These are phyloP conservation scores for Penicillium canariense DNA, from an alignment of 495 filamentous ascomycete species.

Conservation along the genomic window DNA sequence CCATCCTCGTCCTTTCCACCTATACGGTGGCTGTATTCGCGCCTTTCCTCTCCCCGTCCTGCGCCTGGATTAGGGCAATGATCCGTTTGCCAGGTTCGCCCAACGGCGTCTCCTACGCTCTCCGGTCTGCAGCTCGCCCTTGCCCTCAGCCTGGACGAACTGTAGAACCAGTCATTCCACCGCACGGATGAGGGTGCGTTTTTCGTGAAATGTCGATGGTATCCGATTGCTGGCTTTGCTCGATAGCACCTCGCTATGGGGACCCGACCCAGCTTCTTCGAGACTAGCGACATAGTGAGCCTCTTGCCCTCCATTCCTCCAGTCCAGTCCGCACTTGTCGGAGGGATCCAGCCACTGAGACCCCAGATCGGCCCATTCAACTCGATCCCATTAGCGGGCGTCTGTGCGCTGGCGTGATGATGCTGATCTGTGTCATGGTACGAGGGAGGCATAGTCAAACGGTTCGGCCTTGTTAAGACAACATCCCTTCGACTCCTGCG, in stretches of 20 bases:
- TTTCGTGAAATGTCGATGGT: neutral
- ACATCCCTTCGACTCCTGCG: constrained; percentile 23
- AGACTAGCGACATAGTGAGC: neutral
- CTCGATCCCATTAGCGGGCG: constrained; percentile 15
- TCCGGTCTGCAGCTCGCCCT: neutral
- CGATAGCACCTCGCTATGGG: neutral
- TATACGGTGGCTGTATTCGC: neutral
- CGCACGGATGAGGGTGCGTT: neutral
- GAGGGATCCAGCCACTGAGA: constrained; percentile 10
- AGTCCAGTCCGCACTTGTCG: neutral
- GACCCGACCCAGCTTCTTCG: neutral
- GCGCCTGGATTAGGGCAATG: neutral
- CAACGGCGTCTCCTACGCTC: constrained; percentile 7
- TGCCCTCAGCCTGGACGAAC: neutral
- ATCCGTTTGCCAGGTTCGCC: constrained; percentile 1
- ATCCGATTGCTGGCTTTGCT: neutral
- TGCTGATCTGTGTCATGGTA: constrained; percentile 22
- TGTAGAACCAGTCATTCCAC: constrained; percentile 1
- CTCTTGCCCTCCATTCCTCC: neutral
- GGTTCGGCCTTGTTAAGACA: constrained; percentile 23
- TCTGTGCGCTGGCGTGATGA: constrained; percentile 26
- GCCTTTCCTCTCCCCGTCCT: neutral
- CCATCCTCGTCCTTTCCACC: neutral
- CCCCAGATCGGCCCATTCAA: constrained; percentile 25
- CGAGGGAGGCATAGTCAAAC: constrained; percentile 18